phyloP scores from a whole-genome alignment of 768 basidiomycete species.

The Calocybe cyanea region DNA sequence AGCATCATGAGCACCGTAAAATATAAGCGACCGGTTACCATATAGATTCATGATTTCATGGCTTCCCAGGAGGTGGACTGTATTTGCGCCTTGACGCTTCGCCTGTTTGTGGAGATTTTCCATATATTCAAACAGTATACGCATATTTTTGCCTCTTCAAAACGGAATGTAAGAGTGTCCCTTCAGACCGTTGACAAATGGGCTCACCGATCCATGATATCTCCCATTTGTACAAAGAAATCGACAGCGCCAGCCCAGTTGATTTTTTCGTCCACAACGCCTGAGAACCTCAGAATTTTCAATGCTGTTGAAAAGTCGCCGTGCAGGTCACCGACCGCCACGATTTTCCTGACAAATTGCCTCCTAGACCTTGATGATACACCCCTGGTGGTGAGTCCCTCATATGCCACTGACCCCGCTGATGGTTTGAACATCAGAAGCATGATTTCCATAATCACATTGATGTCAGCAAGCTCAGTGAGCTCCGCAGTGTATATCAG shows the following conservation, averaged over 20 bases:
- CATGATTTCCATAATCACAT: conserved; percentile 6
- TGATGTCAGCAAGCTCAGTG: conserved; percentile 11
- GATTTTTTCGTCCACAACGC: conserved; percentile 66
- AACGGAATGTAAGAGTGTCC: background rate
- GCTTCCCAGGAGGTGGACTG: conserved; percentile 84
- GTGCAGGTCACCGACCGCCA: conserved; percentile 91
- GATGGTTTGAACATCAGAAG: conserved; percentile 15
- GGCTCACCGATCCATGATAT: conserved; percentile 90
- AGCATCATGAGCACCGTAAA: background rate
- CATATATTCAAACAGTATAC: conserved; percentile 81
- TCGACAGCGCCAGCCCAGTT: conserved; percentile 83
- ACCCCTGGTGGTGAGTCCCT: conserved; percentile 1
- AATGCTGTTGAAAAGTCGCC: conserved; percentile 82
- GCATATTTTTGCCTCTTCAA: conserved; percentile 85
- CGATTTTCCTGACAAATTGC: conserved; percentile 53
- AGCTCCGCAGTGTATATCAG: conserved; percentile 17
- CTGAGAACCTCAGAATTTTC: conserved; percentile 75
- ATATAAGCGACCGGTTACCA: conserved; percentile 35
- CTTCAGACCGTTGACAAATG: too few relatives aligned
- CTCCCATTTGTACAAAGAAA: conserved; percentile 92
- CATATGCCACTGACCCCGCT: conserved; percentile 6
- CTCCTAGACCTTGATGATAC: conserved; percentile 2
- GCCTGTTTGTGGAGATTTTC: conserved; percentile 80
- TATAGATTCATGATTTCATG: conserved; percentile 96
- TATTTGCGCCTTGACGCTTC: conserved; percentile 55